phyloP scores from a whole-genome alignment of 352 stramenopile genomes.

The Pythium oligandrum region DNA sequence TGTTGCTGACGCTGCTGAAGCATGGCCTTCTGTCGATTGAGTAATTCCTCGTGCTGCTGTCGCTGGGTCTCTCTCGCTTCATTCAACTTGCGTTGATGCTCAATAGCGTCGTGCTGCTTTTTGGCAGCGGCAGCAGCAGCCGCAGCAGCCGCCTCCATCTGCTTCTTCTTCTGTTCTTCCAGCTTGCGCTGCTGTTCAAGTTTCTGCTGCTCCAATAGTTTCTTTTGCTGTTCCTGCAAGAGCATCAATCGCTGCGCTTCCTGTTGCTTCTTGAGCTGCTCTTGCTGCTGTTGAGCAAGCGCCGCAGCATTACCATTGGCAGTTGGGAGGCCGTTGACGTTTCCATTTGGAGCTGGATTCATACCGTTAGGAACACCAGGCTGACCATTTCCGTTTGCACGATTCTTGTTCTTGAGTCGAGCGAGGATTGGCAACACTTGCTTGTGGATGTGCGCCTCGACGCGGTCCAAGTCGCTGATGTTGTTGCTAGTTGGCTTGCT shows the following conservation, averaged over 20 bases:
- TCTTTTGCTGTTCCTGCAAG: constrained; percentile 66
- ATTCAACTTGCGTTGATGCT: constrained; percentile 66
- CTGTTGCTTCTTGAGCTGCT: constrained; percentile 63
- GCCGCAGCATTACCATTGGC: constrained; percentile 11
- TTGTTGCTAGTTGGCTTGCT: constrained; percentile 72
- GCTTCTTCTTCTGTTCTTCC: constrained; percentile 72
- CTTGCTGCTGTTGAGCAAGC: constrained; percentile 25
- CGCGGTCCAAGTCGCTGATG: constrained; percentile 73
- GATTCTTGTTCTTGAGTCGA: constrained; percentile 68
- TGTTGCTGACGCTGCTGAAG: constrained; percentile 28
- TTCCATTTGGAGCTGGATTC: too few species aligned
- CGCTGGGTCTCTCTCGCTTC: constrained; percentile 41
- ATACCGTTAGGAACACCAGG: too few species aligned
- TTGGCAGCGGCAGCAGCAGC: constrained; percentile 21
- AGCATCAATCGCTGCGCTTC: constrained; percentile 49
- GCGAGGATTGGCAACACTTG: constrained; percentile 78
- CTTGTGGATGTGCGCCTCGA: constrained; percentile 81
- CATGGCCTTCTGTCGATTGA: constrained; percentile 11
- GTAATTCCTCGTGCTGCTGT: constrained; percentile 31
- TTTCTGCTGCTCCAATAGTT: constrained; percentile 61
- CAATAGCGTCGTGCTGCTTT: constrained; percentile 58
- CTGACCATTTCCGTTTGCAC: constrained; percentile 13
- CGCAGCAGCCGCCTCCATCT: constrained; percentile 51
- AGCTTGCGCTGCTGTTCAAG: constrained; percentile 59
- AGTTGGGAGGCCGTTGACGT: too few species aligned